These are phyloP conservation scores for Suillus bovinus DNA, from an alignment of 768 basidiomycete species.

Conservation along the genomic window DNA sequence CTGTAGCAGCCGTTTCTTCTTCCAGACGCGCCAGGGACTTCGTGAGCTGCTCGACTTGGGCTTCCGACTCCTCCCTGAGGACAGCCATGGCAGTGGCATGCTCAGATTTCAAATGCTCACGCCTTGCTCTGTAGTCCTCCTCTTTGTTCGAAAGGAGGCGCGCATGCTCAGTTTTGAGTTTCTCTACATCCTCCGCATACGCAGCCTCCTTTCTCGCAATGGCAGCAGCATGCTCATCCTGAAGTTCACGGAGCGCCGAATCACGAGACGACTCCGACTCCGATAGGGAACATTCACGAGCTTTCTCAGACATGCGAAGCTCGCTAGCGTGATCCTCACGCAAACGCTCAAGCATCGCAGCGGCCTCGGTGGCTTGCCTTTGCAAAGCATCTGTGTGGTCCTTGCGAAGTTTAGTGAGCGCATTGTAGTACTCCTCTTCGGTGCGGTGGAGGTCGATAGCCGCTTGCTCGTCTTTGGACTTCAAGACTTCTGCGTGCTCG, in stretches of 20 bases:
- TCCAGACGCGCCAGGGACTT: slow-evolving; percentile 50
- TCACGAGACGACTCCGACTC: slow-evolving; percentile 73
- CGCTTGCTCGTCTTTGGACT: slow-evolving; percentile 61
- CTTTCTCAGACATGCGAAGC: slow-evolving; percentile 72
- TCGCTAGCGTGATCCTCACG: slow-evolving; percentile 76
- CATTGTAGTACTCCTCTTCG: slow-evolving; percentile 82
- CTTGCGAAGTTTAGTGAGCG: slow-evolving; percentile 70
- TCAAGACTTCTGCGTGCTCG: slow-evolving; percentile 57
- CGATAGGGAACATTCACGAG: slow-evolving; percentile 70
- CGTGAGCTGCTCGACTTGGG: slow-evolving; percentile 63
- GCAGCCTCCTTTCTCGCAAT: slow-evolving; percentile 65
- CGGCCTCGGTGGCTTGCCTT: slow-evolving; percentile 58
- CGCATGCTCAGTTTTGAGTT: slow-evolving; percentile 63
- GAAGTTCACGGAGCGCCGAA: slow-evolving; percentile 60
- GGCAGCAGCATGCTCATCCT: slow-evolving; percentile 70
- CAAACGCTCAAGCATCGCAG: slow-evolving; percentile 65
- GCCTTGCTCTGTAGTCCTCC: slow-evolving; percentile 51
- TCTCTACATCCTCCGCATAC: slow-evolving; percentile 65
- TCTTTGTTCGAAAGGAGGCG: slow-evolving; percentile 53
- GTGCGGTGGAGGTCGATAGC: slow-evolving; percentile 61
- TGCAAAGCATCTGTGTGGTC: slow-evolving; percentile 71
- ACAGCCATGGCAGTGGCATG: slow-evolving; percentile 34
- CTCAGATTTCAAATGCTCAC: slow-evolving; percentile 35
- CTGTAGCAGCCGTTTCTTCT: slow-evolving; percentile 43
- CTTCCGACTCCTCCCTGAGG: slow-evolving; percentile 34